Percentiles rank a stretch among this genome's conserved stretches.
phyloP scores from a whole-genome alignment of 331 rosid species.

The Cydonia oblonga region DNA sequence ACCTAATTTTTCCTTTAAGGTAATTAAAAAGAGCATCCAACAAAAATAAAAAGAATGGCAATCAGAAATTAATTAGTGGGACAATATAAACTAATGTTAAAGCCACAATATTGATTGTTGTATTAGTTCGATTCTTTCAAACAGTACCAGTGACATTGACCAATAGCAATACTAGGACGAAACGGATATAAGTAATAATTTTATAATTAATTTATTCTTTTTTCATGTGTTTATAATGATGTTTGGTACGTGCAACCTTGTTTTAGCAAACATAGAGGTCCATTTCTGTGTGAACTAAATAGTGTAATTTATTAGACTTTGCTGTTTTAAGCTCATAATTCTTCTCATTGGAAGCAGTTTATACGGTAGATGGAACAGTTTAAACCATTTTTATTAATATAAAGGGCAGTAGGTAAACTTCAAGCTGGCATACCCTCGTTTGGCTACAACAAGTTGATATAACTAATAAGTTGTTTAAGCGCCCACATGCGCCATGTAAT shows the following conservation, averaged over 20 bases:
- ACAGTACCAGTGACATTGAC: background rate
- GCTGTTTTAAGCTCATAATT: conserved; percentile 1
- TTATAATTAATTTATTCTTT: background rate
- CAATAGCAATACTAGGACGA: conserved; percentile 13
- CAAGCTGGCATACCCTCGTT: conserved; percentile 6
- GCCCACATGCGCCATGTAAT: background rate
- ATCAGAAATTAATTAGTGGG: background rate
- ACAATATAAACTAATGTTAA: background rate
- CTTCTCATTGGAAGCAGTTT: conserved; percentile 12
- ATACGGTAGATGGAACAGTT: conserved; percentile 10
- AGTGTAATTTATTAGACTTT: conserved; percentile 7
- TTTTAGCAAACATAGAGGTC: conserved; percentile 2
- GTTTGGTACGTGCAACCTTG: background rate
- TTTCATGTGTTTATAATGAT: background rate
- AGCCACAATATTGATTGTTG: background rate
- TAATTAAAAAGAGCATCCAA: background rate
- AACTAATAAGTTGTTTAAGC: background rate
- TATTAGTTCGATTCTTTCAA: background rate
- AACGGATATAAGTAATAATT: background rate
- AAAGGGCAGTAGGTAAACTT: conserved; percentile 11
- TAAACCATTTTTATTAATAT: conserved; percentile 2
- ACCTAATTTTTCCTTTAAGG: too few relatives aligned
- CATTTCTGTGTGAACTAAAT: background rate
- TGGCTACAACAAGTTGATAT: background rate
- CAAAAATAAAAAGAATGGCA: background rate